These are phyloP conservation scores for Pichia sp. DNA, from an alignment of 1,139 yeast genomes.

Conservation along the genomic window DNA sequence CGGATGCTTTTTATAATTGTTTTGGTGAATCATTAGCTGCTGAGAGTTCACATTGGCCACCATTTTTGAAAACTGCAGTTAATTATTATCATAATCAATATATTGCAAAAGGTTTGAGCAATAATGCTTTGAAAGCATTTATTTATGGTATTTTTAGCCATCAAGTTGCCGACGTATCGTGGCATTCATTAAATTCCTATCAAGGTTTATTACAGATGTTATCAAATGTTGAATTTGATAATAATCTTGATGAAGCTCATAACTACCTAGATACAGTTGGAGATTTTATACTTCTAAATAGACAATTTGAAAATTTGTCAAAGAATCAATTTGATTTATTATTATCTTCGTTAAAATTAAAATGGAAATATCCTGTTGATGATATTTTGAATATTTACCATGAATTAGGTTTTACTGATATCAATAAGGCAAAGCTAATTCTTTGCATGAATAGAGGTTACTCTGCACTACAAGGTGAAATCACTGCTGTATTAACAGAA, in stretches of 20 bases:
- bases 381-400: constrained; percentile 34
- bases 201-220: constrained; percentile 47
- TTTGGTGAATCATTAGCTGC: constrained; percentile 43
- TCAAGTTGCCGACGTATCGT: constrained; percentile 52
- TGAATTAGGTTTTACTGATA: constrained; percentile 30
- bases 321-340: constrained; percentile 17
- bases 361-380: constrained; percentile 41
- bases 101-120: constrained; percentile 18
- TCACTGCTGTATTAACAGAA: constrained; percentile 21
- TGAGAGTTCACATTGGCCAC: constrained; percentile 62
- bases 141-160: constrained; percentile 49
- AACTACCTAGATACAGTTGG: constrained; percentile 50
- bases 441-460: constrained; percentile 48
- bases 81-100: constrained; percentile 34
- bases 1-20: constrained; percentile 57
- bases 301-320: constrained; percentile 29
- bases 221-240: constrained; percentile 42
- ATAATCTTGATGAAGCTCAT: constrained; percentile 43
- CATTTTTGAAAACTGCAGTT: constrained; percentile 42
- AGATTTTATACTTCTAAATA: constrained; percentile 42
- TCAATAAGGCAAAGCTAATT: constrained; percentile 28
- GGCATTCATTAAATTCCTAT: constrained; percentile 51
- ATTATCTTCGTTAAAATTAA: constrained; percentile 27
- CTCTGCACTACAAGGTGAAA: constrained; percentile 41
- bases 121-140: constrained; percentile 38